Evolutionary conservation across 176 grass and related monocot species (phyloP).

Genomic region (Coix lacrymajobi): DNA sequence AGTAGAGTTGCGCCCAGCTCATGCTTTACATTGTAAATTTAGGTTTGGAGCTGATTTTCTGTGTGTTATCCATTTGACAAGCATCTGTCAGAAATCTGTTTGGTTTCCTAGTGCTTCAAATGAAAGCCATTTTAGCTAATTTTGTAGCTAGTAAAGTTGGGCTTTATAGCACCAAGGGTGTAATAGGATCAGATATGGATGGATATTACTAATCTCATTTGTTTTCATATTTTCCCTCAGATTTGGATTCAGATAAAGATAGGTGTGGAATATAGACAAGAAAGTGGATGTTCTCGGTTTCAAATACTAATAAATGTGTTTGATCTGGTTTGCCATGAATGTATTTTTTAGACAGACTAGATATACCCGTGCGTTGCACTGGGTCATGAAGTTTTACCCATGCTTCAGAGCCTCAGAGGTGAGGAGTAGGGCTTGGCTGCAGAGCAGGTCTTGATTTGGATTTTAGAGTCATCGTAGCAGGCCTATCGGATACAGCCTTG

Average conservation of each 20-base stretch:
- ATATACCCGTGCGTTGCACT: too few relatives aligned
- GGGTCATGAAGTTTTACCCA: too few relatives aligned
- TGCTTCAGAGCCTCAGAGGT: too few relatives aligned
- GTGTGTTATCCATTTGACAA: background rate
- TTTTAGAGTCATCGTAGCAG: too few relatives aligned
- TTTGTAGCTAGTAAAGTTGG: background rate
- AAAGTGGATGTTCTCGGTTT: background rate
- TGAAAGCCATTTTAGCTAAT: background rate
- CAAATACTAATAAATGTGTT: too few relatives aligned
- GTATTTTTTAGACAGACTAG: too few relatives aligned
- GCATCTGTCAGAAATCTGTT: background rate
- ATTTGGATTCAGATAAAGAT: background rate
- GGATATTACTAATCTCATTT: too few relatives aligned
- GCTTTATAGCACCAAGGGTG: background rate
- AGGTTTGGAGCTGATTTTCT: slow-evolving; percentile 1
- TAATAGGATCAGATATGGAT: background rate
- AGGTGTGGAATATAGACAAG: background rate
- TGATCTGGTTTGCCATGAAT: too few relatives aligned
- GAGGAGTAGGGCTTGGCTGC: too few relatives aligned
- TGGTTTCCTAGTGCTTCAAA: background rate
- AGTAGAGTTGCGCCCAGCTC: background rate
- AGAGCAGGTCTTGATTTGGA: too few relatives aligned
- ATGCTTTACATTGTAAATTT: slow-evolving; percentile 15
- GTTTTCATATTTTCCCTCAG: too few relatives aligned
- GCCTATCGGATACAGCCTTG: too few relatives aligned